phyloP scores from a whole-genome alignment of 2,329 filamentous ascomycete species.

The Conoideocrella luteorostrata region DNA sequence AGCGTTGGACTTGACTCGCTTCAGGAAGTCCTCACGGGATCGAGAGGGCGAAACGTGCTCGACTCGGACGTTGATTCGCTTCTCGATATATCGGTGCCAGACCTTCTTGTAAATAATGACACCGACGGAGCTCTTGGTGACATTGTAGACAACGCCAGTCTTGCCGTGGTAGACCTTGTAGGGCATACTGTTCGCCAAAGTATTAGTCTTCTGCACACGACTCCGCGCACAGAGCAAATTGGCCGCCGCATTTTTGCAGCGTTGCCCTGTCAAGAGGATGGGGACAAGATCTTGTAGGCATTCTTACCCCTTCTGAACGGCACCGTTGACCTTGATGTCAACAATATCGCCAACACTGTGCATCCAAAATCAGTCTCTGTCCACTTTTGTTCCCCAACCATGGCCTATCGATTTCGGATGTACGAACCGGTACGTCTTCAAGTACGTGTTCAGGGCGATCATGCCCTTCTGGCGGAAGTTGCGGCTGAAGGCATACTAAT shows the following conservation, averaged over 20 bases:
- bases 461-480: slow-evolving; percentile 92
- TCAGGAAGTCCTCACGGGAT: slow-evolving; percentile 94
- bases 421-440: slow-evolving; percentile 77
- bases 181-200: slow-evolving; percentile 65
- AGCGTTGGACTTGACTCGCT: slow-evolving; percentile 94
- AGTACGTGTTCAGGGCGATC: slow-evolving; percentile 91
- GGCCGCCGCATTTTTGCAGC: background rate
- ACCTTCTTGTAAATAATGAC: slow-evolving; percentile 99
- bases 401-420: background rate
- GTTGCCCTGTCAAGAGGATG: background rate
- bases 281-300: too few relatives aligned
- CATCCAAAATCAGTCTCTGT: slow-evolving; percentile 34
- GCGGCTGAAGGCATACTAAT: slow-evolving; percentile 83
- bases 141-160: slow-evolving; percentile 98
- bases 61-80: slow-evolving; percentile 98
- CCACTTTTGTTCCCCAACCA: background rate
- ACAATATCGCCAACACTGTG: slow-evolving; percentile 92
- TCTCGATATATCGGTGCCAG: slow-evolving; percentile 99
- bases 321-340: slow-evolving; percentile 98
- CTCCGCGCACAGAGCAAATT: slow-evolving; percentile 1
- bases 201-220: slow-evolving; percentile 24
- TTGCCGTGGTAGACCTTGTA: slow-evolving; percentile 99
- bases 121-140: slow-evolving; percentile 94
- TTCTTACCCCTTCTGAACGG: slow-evolving; percentile 90
- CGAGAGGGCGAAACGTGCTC: slow-evolving; percentile 95